Base-by-base conservation (phyloP, 257 asterid genomes). In the Rubia yunnanensis region DNA sequence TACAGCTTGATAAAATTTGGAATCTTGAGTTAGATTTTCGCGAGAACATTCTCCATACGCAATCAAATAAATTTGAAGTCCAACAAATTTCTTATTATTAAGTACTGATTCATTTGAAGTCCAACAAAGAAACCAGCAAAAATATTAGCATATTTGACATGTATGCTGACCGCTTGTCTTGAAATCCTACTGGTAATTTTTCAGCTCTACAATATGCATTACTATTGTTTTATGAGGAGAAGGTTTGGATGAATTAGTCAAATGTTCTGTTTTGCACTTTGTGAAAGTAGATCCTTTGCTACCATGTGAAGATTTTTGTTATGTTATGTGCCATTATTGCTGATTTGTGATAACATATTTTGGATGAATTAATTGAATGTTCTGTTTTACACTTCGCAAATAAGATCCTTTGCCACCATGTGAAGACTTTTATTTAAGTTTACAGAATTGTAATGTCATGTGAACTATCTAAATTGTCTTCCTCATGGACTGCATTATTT, bases 401-500 rank as follows among this genome's bases (percentile, higher is more conserved):
- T 31, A 15, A 30, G 2, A 30, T 30, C 24, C 38, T 13, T 27
- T 56, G 39, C 39, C 18, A 28, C 24, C 0, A 53, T 23, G 27
- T 30, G 22, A 17, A 56, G 62, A 28, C 27, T 14, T 56, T 1
- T 11, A 27, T 14, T 27, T 11, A 15, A 22, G 44, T 32, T 18
- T 59, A 14, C 44, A 18, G 22, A 18, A 30, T 5, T 59, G 10
- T 59, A 32, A 3, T 59, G n/a, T 30, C 44, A 4, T 31, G 14
- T 58, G n/a, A 30, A 30, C 22, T 15, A 10, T 59, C 22, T 56
- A 11, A 28, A 56, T 26, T 56, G 38, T 56, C 36, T 13, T 54
- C 57, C 70, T 66, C 41, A 18, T 71, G 23, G 63, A 22, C 67
- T 72, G 41, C 36, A 41, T 69, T 69, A 8, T 7, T 35, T 52